Percentiles rank a stretch among this genome's conserved stretches.
Conservation (phyloP, 208 protist species). For the Leptomonas pyrrhocoris region DNA sequence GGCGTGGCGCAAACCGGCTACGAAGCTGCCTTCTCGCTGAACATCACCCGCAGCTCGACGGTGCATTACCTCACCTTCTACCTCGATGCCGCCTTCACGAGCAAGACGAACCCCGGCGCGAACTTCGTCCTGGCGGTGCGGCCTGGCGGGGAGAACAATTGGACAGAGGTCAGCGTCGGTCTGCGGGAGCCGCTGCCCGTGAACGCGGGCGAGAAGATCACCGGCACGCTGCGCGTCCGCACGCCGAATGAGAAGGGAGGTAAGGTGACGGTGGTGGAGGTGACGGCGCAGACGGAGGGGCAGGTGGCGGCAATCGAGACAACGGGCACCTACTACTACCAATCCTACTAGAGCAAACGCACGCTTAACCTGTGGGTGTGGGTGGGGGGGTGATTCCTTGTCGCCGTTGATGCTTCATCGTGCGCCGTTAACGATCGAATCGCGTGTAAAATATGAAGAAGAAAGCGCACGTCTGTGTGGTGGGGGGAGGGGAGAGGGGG, state of each 20-base stretch:
- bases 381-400: neutral
- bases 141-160: slow-evolving; percentile 75
- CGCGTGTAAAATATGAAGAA: no score
- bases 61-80: slow-evolving; percentile 90
- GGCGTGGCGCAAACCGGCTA: slow-evolving; percentile 53
- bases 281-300: slow-evolving; percentile 70
- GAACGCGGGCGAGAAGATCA: slow-evolving; percentile 63
- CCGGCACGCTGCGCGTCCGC: slow-evolving; percentile 53
- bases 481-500: no score
- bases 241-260: slow-evolving; percentile 57
- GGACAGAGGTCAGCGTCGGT: slow-evolving; percentile 85
- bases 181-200: slow-evolving; percentile 76
- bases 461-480: no score
- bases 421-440: no score
- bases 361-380: neutral
- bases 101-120: slow-evolving; percentile 66
- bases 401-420: no score
- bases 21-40: slow-evolving; percentile 58
- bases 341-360: slow-evolving; percentile 53
- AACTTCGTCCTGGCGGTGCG: slow-evolving; percentile 87
- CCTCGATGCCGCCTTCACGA: slow-evolving; percentile 81
- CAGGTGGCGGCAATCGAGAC: slow-evolving; percentile 64
- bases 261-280: slow-evolving; percentile 60
- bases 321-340: slow-evolving; percentile 73
- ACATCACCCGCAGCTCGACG: slow-evolving; percentile 56